Evolutionary conservation across 176 grass and related monocot genomes (phyloP).

Genomic region (Thalia dealbata): DNA sequence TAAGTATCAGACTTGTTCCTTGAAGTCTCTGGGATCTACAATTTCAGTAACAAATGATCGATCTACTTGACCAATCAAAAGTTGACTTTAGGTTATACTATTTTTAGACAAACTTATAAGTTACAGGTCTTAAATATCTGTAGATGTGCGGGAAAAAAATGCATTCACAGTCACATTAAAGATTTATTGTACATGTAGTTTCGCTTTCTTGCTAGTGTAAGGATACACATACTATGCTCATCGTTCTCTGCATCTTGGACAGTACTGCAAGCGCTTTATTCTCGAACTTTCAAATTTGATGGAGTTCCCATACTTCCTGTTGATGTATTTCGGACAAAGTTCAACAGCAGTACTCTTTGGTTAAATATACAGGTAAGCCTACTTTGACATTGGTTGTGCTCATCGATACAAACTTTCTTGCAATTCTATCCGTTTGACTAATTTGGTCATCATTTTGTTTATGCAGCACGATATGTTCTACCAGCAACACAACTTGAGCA

Average conservation of each 20-base stretch:
- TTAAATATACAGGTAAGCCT: slow-evolving; percentile 72
- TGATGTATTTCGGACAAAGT: slow-evolving; percentile 1
- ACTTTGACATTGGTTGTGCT: no score
- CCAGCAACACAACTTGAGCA: slow-evolving; percentile 36
- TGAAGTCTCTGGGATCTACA: neutral
- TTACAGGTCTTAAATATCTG: no score
- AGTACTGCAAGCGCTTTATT: slow-evolving; percentile 69
- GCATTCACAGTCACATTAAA: no score
- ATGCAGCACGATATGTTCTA: slow-evolving; percentile 60
- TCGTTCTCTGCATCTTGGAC: slow-evolving; percentile 22
- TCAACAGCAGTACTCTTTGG: slow-evolving; percentile 40
- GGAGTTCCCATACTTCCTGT: slow-evolving; percentile 24
- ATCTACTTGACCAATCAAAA: neutral
- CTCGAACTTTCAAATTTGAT: slow-evolving; percentile 43
- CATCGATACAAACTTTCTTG: slow-evolving; percentile 1
- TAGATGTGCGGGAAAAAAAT: no score
- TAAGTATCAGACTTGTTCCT: slow-evolving; percentile 20
- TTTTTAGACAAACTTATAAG: neutral
- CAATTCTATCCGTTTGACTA: slow-evolving; percentile 13
- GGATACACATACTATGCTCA: slow-evolving; percentile 20
- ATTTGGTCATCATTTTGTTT: slow-evolving; percentile 6
- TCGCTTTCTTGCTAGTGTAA: neutral
- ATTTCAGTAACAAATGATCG: neutral
- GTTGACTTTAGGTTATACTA: neutral
- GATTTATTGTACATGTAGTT: no score